These are phyloP conservation scores for Entomortierella beljakovae DNA, from an alignment of 192 early-diverging fungal genomes.

Conservation along the genomic window DNA sequence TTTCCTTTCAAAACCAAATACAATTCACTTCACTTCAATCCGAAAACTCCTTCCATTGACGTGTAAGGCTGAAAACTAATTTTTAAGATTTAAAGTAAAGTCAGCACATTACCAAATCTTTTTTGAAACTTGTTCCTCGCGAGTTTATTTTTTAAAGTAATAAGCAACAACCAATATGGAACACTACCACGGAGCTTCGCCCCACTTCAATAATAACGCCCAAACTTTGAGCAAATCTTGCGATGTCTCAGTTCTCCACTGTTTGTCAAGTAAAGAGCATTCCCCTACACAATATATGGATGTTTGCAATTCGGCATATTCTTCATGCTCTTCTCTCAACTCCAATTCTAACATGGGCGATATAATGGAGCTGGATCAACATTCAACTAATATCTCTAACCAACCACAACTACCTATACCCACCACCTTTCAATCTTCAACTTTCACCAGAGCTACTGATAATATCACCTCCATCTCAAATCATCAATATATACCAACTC, in stretches of 20 bases:
- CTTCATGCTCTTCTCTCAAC: not conserved
- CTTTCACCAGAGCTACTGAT: not conserved
- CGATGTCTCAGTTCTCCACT: not conserved
- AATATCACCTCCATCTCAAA: not conserved
- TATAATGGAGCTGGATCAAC: not conserved
- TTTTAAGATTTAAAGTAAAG: too few species aligned
- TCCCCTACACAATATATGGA: too few species aligned
- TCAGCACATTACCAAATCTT: too few species aligned
- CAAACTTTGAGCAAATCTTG: not conserved
- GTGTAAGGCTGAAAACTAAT: too few species aligned
- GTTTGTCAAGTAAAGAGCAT: too few species aligned
- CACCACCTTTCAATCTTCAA: not conserved
- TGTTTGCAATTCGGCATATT: not conserved
- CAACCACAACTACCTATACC: not conserved
- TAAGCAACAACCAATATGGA: too few species aligned
- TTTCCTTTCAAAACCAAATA: too few species aligned
- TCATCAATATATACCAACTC: not conserved
- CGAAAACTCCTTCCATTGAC: too few species aligned
- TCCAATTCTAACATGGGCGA: not conserved
- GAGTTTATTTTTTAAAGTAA: too few species aligned
- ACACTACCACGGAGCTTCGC: not conserved
- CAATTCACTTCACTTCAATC: too few species aligned
- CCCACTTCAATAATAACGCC: not conserved
- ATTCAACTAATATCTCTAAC: not conserved
- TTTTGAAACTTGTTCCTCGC: too few species aligned